A percentile compares a stretch with the other conserved stretches of the same genome.
Conservation (phyloP, 305 asterid genomes). For the Salvia sclarea region DNA sequence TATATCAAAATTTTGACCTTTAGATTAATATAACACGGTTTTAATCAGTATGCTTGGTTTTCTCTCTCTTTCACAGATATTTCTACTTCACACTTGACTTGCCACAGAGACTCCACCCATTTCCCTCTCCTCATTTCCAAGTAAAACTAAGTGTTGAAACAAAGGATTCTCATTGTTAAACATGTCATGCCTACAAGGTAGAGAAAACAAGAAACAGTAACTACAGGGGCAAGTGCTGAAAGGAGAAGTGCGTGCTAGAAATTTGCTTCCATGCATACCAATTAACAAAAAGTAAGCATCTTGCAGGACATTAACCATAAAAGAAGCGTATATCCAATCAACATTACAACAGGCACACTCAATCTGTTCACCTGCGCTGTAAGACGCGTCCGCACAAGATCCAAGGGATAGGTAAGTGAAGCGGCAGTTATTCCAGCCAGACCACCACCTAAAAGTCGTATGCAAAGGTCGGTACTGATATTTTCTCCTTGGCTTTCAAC, state of each 20-base stretch:
- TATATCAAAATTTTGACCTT: conserved; percentile 11
- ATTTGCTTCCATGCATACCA: background rate
- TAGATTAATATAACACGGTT: conserved; percentile 3
- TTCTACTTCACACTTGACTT: background rate
- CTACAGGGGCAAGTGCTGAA: background rate
- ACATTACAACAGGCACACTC: conserved; percentile 4
- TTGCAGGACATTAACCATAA: background rate
- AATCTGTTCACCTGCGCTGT: conserved; percentile 61
- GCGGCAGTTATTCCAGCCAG: conserved; percentile 92
- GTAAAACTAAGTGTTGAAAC: conserved; percentile 2
- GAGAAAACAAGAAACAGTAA: background rate
- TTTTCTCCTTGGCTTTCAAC: conserved; percentile 64
- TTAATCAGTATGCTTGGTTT: background rate
- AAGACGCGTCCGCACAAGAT: conserved; percentile 92
- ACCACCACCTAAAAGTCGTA: conserved; percentile 83
- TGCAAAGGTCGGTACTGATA: conserved; percentile 59
- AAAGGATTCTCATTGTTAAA: conserved; percentile 1
- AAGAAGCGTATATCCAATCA: background rate
- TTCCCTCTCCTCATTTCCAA: background rate
- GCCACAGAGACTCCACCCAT: conserved; percentile 1
- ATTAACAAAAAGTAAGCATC: conserved; percentile 7
- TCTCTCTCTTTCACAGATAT: background rate
- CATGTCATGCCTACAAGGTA: background rate
- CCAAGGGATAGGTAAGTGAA: conserved; percentile 80
- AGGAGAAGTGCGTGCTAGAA: background rate